Evolutionary conservation across 352 stramenopile genomes (phyloP), one percentile per base, ranked within the genome.

Genomic region (Peronospora destructor): DNA sequence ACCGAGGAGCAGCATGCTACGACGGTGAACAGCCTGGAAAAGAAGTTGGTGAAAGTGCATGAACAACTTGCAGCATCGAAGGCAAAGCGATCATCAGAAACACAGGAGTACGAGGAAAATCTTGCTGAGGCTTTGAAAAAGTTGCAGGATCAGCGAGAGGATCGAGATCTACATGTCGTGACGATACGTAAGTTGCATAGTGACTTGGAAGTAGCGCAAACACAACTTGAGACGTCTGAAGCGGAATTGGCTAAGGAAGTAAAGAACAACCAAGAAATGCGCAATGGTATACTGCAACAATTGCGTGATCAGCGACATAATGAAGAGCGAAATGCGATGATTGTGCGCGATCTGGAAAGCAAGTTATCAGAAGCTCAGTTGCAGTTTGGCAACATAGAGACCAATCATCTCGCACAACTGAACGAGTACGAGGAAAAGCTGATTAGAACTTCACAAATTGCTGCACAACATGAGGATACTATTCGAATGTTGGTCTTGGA

Each of bases 391-490:
- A 35, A 43, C 21, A 25, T 26, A 11, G 46, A 61, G 35, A 28
- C 29, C 12, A 52, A 46, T 9, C 13, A n/a, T 14, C 16, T 37
- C 0, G 16, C 43, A 43, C 32, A 46, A 33, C 12, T 14, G 16
- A 26, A 53, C 30, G 32, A 39, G 5, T 45, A 49, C 28, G 42
- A 44, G n/a, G 6, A 41, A 21, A 53, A 46, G 14, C 7, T 49
- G 3, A n/a, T 21, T 6, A 17, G 54, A 6, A 8, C 7, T 19
- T 47, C 6, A 11, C 14, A 61, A 39, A 11, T 25, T 45, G 29
- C 33, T 40, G 35, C 26, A 19, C 35, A 64, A 23, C 34, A 52
- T 16, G 49, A 64, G 17, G 55, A 60, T 47, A 30, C 36, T 26
- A 17, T 14, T 19, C 36, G 23, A 12, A 13, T 30, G 9, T 29